These are phyloP conservation scores for Taxillus chinensis DNA, from an alignment of 164 flowering plant genomes.

Conservation along the genomic window DNA sequence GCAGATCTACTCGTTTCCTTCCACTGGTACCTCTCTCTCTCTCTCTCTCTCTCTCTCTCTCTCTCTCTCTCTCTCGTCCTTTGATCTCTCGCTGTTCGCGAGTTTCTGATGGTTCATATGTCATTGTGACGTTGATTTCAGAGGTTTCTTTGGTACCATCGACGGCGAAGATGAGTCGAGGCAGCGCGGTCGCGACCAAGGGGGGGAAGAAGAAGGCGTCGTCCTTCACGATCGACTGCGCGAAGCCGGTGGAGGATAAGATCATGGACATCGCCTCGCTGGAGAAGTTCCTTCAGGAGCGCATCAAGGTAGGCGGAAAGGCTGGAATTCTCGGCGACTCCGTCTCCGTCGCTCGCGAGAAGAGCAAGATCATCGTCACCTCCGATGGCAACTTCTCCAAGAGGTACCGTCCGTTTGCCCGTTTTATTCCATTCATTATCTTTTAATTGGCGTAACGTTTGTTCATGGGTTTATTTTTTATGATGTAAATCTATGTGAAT, in stretches of 20 bases:
- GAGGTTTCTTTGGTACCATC: background rate
- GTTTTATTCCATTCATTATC: no score
- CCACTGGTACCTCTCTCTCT: no score
- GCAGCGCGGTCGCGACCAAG: constrained; percentile 30
- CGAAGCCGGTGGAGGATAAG: constrained; percentile 65
- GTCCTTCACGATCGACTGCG: constrained; percentile 56
- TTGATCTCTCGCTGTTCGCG: no score
- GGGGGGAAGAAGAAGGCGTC: constrained; percentile 53
- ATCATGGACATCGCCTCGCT: constrained; percentile 58
- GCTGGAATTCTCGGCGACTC: constrained; percentile 63
- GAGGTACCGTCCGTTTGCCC: constrained; percentile 17
- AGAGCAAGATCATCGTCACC: constrained; percentile 51
- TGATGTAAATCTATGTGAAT: no score
- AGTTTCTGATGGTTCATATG: background rate
- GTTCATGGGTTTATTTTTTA: no score
- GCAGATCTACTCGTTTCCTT: no score
- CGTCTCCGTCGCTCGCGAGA: constrained; percentile 50
- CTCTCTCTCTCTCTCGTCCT: no score
- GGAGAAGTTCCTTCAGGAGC: constrained; percentile 66
- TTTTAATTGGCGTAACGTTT: no score
- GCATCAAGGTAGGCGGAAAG: constrained; percentile 64
- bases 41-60: no score
- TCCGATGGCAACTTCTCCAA: constrained; percentile 48
- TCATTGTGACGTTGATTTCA: background rate
- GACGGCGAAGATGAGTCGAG: constrained; percentile 33